Conservation (phyloP, 140 eudicot species). For the Ambrosia hybrid region DNA sequence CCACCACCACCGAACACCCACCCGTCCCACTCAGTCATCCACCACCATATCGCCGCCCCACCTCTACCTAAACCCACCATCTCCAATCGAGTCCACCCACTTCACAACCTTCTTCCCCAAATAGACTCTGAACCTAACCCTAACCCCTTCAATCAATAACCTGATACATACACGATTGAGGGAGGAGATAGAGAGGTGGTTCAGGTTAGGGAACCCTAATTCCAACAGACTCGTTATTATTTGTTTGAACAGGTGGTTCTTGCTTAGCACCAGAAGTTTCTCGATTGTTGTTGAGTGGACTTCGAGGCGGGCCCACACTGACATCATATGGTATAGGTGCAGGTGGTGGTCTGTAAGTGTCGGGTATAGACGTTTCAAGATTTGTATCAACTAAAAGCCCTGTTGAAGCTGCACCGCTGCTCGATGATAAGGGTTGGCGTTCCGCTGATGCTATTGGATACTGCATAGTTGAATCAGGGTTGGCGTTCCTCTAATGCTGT, state of each 20-base stretch:
- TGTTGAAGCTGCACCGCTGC: conserved; percentile 45
- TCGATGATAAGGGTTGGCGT: conserved; percentile 68
- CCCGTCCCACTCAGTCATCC: too few species aligned
- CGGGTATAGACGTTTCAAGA: conserved; percentile 84
- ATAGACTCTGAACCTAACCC: too few species aligned
- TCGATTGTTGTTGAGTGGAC: conserved; percentile 38
- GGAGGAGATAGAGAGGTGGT: too few species aligned
- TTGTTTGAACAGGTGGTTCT: conserved; percentile 36
- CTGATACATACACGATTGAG: too few species aligned
- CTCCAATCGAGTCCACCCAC: too few species aligned
- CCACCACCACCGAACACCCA: too few species aligned
- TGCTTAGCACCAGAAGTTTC: conserved; percentile 42
- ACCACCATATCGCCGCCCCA: too few species aligned
- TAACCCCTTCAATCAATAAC: too few species aligned
- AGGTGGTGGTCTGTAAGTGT: conserved; percentile 89
- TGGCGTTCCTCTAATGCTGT: too few species aligned
- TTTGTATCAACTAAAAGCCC: conserved; percentile 85
- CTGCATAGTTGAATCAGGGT: conserved; percentile 38
- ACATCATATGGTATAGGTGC: conserved; percentile 83
- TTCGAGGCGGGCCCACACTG: conserved; percentile 45
- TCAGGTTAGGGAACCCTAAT: too few species aligned
- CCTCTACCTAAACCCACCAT: too few species aligned
- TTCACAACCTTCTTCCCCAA: too few species aligned
- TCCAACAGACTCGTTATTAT: conserved; percentile 34
- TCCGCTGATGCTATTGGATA: conserved; percentile 82